phyloP scores from a whole-genome alignment of 2,329 filamentous ascomycete genomes.

The Dothistroma pini region DNA sequence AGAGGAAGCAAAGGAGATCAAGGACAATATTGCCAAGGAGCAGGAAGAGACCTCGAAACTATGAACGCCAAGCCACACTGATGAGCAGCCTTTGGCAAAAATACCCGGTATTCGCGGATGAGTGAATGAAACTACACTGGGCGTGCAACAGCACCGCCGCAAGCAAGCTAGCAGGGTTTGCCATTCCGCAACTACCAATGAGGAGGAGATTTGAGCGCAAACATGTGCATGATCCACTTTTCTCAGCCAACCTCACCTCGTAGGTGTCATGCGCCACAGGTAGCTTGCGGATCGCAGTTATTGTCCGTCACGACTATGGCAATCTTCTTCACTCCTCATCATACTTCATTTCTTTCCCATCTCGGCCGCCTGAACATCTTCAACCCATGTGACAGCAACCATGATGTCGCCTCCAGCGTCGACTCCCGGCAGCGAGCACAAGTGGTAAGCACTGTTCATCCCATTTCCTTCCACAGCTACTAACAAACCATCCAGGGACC shows the following conservation, averaged over 20 bases:
- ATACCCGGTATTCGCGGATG: not conserved
- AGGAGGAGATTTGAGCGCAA: not conserved
- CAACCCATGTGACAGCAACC: not conserved
- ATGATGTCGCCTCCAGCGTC: constrained; percentile 2
- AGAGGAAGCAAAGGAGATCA: constrained; percentile 10
- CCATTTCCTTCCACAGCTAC: not conserved
- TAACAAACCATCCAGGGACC: not conserved
- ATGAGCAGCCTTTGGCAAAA: not conserved
- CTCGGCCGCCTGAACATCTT: not conserved
- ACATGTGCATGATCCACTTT: not conserved
- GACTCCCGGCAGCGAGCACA: constrained; percentile 6
- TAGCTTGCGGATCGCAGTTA: not conserved
- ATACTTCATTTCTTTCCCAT: not conserved
- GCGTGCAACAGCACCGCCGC: not conserved
- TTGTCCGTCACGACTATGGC: not conserved
- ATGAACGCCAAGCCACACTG: constrained; percentile 4
- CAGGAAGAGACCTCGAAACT: constrained; percentile 17
- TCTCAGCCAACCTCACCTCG: not conserved
- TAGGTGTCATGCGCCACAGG: not conserved
- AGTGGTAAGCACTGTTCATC: not conserved
- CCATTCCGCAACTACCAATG: not conserved
- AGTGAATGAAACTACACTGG: not conserved
- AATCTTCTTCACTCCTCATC: not conserved
- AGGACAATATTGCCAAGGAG: constrained; percentile 14
- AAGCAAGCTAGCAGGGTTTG: not conserved